These are phyloP conservation scores for Sarcomyxa edulis DNA, from an alignment of 768 basidiomycete genomes.

Conservation along the genomic window DNA sequence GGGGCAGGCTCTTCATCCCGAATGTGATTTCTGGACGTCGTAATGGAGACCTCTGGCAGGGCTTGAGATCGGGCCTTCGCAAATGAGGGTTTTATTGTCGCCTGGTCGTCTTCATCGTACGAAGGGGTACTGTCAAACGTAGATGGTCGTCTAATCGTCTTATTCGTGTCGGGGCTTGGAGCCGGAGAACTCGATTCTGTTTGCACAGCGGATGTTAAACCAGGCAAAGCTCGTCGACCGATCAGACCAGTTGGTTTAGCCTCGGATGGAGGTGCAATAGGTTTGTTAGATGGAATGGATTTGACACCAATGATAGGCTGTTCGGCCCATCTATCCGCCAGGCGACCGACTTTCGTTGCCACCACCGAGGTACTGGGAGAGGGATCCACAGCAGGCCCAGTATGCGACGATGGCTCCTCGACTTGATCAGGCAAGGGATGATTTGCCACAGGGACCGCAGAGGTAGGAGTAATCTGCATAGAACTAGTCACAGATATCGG, in stretches of 20 bases:
- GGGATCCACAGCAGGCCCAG: not conserved
- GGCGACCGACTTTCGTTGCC: constrained; percentile 10
- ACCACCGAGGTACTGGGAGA: not conserved
- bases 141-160: no score
- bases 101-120: no score
- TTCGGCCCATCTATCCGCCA: constrained; percentile 27
- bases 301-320: constrained; percentile 26
- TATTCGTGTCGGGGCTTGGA: no score
- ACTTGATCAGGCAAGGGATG: not conserved
- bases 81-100: no score
- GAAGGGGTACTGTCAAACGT: no score
- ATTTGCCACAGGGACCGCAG: not conserved
- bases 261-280: constrained; percentile 3
- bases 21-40: no score
- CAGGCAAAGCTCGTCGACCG: constrained; percentile 39
- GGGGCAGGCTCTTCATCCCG: constrained; percentile 18
- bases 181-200: constrained; percentile 2
- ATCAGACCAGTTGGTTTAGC: constrained; percentile 18
- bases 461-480: not conserved
- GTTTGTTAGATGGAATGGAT: constrained; percentile 2
- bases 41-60: no score
- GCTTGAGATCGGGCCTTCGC: constrained; percentile 7
- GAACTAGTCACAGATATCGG: not conserved
- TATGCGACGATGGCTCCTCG: not conserved
- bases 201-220: constrained; percentile 18